phyloP scores from a whole-genome alignment of 2,329 filamentous ascomycete genomes.

The Chrysoporthe puriensis region DNA sequence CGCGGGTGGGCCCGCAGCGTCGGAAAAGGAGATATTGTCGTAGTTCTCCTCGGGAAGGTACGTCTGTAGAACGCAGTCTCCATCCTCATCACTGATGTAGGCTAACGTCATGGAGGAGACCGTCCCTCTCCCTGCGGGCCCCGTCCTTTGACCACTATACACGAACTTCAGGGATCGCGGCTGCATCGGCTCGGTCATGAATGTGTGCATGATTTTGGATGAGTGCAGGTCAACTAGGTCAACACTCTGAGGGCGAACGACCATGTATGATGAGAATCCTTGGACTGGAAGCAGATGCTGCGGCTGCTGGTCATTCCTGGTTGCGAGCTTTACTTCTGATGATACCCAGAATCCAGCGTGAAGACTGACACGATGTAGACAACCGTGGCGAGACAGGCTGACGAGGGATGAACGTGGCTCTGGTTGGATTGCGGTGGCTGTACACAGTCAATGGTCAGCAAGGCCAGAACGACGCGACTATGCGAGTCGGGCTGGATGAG shows the following conservation, averaged over 20 bases:
- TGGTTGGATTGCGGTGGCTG: slow-evolving; percentile 32
- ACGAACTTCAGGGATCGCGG: slow-evolving; percentile 64
- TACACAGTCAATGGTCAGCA: background rate
- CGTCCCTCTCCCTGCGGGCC: slow-evolving; percentile 58
- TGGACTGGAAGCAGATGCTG: slow-evolving; percentile 63
- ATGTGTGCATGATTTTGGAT: slow-evolving; percentile 62
- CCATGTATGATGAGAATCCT: slow-evolving; percentile 61
- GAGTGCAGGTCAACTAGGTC: slow-evolving; percentile 64
- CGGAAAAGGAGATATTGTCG: slow-evolving; percentile 61
- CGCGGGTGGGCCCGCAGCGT: slow-evolving; percentile 43
- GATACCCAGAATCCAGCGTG: slow-evolving; percentile 54
- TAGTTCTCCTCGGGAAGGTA: slow-evolving; percentile 59
- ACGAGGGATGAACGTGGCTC: slow-evolving; percentile 43
- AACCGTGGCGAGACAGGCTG: slow-evolving; percentile 54
- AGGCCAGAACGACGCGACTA: background rate
- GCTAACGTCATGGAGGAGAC: slow-evolving; percentile 66
- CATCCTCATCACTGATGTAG: slow-evolving; percentile 62
- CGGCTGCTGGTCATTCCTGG: slow-evolving; percentile 48
- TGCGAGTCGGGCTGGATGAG: background rate
- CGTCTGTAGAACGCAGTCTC: slow-evolving; percentile 67
- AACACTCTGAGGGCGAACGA: slow-evolving; percentile 59
- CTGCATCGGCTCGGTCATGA: slow-evolving; percentile 61
- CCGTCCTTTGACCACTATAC: slow-evolving; percentile 55
- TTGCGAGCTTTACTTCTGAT: slow-evolving; percentile 47
- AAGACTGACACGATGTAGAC: slow-evolving; percentile 52